Evolutionary conservation across 306 rosid species (phyloP).

Genomic region (Cicer cuneatum): DNA sequence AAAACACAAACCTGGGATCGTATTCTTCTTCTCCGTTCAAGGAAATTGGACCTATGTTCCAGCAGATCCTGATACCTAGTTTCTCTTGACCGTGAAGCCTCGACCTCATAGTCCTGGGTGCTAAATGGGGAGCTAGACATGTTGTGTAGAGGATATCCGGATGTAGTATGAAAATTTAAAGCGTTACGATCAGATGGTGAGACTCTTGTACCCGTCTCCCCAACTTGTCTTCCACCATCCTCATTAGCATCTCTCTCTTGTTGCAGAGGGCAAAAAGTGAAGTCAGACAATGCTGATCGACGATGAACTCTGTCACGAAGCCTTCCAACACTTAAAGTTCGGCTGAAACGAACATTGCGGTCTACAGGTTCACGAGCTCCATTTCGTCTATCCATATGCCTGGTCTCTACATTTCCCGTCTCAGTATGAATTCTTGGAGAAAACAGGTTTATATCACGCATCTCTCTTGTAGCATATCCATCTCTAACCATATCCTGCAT

Average conservation of each 20-base stretch:
- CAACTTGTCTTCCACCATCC: constrained; percentile 53
- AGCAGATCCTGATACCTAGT: constrained; percentile 87
- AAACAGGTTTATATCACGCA: constrained; percentile 53
- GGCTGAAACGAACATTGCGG: constrained; percentile 87
- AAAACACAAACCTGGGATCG: constrained; percentile 89
- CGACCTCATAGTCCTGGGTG: constrained; percentile 77
- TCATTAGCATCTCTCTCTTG: constrained; percentile 76
- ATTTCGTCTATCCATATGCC: constrained; percentile 63
- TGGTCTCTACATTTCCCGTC: constrained; percentile 58
- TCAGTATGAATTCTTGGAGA: constrained; percentile 59
- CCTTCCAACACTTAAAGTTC: constrained; percentile 98
- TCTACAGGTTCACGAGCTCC: constrained; percentile 89
- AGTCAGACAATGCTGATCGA: constrained; percentile 79
- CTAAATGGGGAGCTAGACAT: constrained; percentile 67
- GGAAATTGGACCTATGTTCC: constrained; percentile 92
- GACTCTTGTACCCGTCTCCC: constrained; percentile 57
- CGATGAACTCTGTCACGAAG: constrained; percentile 98
- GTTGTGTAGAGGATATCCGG: constrained; percentile 60
- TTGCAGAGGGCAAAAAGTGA: constrained; percentile 70
- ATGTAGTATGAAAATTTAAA: constrained; percentile 54
- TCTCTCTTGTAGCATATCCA: constrained; percentile 52
- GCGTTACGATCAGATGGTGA: constrained; percentile 50
- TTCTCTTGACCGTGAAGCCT: constrained; percentile 76
- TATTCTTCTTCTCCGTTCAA: constrained; percentile 94
- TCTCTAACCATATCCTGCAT: constrained; percentile 53